These are phyloP conservation scores for Quercus lobata DNA, from an alignment of 331 rosid genomes.

Conservation along the genomic window DNA sequence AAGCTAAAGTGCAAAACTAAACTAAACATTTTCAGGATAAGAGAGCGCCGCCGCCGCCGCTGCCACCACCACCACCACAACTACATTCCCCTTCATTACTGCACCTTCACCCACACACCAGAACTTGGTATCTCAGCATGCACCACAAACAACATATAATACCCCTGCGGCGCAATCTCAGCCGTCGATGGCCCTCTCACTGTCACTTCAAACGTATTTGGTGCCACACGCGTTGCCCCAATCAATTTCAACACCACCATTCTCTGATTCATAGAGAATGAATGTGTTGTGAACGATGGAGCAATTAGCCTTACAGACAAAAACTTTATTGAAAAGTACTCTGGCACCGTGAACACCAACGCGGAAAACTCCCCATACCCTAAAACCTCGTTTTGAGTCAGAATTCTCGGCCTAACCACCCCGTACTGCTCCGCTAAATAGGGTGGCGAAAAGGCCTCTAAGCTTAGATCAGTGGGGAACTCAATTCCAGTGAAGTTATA, in stretches of 20 bases:
- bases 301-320: conserved; percentile 52
- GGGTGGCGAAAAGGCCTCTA: conserved; percentile 72
- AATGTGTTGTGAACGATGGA: conserved; percentile 56
- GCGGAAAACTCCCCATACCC: conserved; percentile 25
- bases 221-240: conserved; percentile 5
- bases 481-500: conserved; percentile 60
- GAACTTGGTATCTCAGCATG: conserved; percentile 50
- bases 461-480: conserved; percentile 65
- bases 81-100: neutral
- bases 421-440: conserved; percentile 33
- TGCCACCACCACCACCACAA: too few species aligned
- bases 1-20: too few species aligned
- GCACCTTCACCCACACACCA: conserved; percentile 61
- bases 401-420: conserved; percentile 32
- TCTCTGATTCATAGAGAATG: conserved; percentile 68
- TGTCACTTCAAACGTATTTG: conserved; percentile 21
- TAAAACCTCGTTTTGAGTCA: conserved; percentile 12
- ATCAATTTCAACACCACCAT: conserved; percentile 54
- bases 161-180: conserved; percentile 65
- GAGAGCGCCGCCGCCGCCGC: too few species aligned
- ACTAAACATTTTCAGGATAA: too few species aligned
- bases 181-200: conserved; percentile 52
- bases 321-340: neutral
- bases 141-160: conserved; percentile 61
- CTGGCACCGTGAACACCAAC: conserved; percentile 31